Evolutionary conservation across 2,329 filamentous ascomycete species (phyloP).

Genomic region (Chaetomium globosum): DNA sequence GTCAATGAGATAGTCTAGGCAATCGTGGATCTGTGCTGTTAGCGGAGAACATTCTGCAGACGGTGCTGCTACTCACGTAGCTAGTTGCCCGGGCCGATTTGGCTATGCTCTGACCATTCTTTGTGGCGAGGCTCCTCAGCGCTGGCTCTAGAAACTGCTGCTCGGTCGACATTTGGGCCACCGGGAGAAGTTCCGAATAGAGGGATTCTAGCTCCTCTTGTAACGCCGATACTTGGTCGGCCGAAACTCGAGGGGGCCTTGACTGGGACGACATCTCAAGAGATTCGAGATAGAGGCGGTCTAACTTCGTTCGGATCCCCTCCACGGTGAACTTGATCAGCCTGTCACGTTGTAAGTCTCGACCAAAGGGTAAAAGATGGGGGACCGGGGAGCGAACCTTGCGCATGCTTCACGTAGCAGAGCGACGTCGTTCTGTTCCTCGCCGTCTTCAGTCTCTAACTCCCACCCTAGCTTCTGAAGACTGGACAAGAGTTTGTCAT

Average conservation of each 20-base stretch:
- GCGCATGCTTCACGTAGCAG: conserved; percentile 62
- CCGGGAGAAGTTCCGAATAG: conserved; percentile 68
- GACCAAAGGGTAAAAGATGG: neutral
- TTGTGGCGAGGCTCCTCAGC: conserved; percentile 49
- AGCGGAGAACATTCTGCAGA: conserved; percentile 30
- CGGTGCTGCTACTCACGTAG: conserved; percentile 50
- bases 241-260: conserved; percentile 33
- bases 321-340: conserved; percentile 62
- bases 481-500: conserved; percentile 66
- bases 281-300: conserved; percentile 58
- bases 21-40: conserved; percentile 52
- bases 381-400: conserved; percentile 43
- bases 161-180: conserved; percentile 71
- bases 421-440: conserved; percentile 57
- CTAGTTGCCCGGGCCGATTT: conserved; percentile 52
- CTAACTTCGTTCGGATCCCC: conserved; percentile 56
- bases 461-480: conserved; percentile 68
- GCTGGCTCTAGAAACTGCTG: conserved; percentile 68
- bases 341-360: conserved; percentile 40
- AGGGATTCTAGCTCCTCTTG: conserved; percentile 70
- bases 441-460: conserved; percentile 55
- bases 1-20: conserved; percentile 55
- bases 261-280: conserved; percentile 40
- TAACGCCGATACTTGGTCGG: conserved; percentile 53
- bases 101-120: conserved; percentile 49